These are phyloP conservation scores for Glonium stellatum DNA, from an alignment of 495 filamentous ascomycete genomes.

Conservation along the genomic window DNA sequence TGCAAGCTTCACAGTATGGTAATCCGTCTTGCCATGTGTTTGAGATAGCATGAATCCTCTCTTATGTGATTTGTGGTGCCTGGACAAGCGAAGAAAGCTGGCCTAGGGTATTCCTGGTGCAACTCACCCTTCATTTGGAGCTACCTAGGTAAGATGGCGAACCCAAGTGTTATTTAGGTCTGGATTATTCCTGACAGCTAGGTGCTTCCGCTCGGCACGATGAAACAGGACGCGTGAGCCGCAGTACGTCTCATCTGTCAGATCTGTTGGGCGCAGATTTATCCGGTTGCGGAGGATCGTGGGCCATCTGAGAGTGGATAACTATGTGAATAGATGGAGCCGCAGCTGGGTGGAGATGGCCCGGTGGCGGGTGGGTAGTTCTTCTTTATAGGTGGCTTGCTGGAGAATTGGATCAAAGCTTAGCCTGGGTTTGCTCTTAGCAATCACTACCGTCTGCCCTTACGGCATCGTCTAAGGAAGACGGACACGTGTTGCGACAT, in stretches of 20 bases:
- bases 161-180: neutral
- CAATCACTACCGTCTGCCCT: neutral
- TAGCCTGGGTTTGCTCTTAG: neutral
- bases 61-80: too few relatives aligned
- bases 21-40: neutral
- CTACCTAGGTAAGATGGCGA: neutral
- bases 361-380: neutral
- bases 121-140: neutral
- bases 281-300: slow-evolving; percentile 1
- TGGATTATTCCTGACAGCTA: neutral
- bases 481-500: slow-evolving; percentile 21
- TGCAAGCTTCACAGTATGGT: too few relatives aligned
- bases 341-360: neutral
- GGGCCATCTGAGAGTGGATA: neutral
- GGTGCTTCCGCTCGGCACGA: slow-evolving; percentile 14
- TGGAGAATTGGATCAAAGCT: neutral
- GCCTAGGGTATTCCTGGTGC: neutral
- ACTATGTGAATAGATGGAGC: neutral
- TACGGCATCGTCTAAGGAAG: neutral
- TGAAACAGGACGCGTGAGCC: slow-evolving; percentile 15
- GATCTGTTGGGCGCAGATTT: slow-evolving; percentile 12
- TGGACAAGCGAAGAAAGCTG: too few relatives aligned
- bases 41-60: too few relatives aligned
- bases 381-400: neutral
- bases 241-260: slow-evolving; percentile 9